Percentiles rank a stretch among this genome's conserved stretches.
These are phyloP conservation scores for Saccharata proteae DNA, from an alignment of 2,329 filamentous ascomycete species.

Conservation along the genomic window DNA sequence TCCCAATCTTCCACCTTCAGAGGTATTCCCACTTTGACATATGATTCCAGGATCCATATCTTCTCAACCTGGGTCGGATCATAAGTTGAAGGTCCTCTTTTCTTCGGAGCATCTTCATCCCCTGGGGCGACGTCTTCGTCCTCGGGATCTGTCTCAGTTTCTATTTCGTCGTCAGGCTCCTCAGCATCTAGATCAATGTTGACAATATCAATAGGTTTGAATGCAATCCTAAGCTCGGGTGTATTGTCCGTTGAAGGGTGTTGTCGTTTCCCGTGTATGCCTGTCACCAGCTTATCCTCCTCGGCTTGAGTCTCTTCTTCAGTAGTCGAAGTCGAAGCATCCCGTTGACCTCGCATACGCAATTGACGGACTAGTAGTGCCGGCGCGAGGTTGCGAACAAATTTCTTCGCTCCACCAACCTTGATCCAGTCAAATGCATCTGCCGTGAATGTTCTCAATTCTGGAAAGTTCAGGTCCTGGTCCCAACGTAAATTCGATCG, in stretches of 20 bases:
- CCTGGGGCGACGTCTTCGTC: slow-evolving; percentile 10
- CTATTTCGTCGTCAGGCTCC: slow-evolving; percentile 55
- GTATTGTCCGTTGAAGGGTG: slow-evolving; percentile 66
- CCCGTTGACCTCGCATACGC: slow-evolving; percentile 21
- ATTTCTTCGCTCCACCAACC: slow-evolving; percentile 67
- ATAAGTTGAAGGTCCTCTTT: slow-evolving; percentile 37
- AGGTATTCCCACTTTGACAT: slow-evolving; percentile 53
- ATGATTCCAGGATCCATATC: slow-evolving; percentile 55
- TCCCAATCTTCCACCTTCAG: slow-evolving; percentile 56
- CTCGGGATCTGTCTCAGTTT: slow-evolving; percentile 11
- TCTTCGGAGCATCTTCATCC: slow-evolving; percentile 24
- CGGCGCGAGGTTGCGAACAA: slow-evolving; percentile 68
- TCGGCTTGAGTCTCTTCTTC: slow-evolving; percentile 26
- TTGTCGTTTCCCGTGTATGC: slow-evolving; percentile 53
- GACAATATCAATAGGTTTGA: slow-evolving; percentile 63
- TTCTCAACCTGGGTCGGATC: slow-evolving; percentile 55
- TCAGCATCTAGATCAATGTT: slow-evolving; percentile 65
- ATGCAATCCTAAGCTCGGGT: slow-evolving; percentile 67
- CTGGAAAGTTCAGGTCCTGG: slow-evolving; percentile 49
- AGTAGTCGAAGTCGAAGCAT: not conserved
- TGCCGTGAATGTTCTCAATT: slow-evolving; percentile 59
- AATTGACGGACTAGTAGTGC: slow-evolving; percentile 56
- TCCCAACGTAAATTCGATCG: slow-evolving; percentile 47
- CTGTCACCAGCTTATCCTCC: slow-evolving; percentile 46
- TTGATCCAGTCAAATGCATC: slow-evolving; percentile 82